Conservation (phyloP, 345 rosid genomes). For the Populus alba region DNA sequence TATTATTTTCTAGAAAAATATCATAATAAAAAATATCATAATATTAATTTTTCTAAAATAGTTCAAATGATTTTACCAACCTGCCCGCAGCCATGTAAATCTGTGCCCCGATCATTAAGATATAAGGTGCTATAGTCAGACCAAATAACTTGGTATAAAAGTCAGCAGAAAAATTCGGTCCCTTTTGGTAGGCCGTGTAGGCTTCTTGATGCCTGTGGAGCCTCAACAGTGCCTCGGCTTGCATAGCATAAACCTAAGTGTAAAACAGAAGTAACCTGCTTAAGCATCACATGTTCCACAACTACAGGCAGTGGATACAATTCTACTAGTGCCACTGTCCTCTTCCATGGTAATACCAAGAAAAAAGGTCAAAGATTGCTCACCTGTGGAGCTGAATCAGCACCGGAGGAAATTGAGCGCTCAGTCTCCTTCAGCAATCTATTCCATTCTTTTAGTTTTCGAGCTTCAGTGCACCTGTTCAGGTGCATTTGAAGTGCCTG, state of each 20-base stretch:
- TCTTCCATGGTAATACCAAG: neutral
- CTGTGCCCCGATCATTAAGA: constrained; percentile 47
- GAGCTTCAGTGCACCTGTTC: constrained; percentile 40
- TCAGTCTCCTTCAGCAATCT: constrained; percentile 46
- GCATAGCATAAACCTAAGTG: constrained; percentile 50
- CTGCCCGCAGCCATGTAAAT: constrained; percentile 67
- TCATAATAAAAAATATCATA: neutral
- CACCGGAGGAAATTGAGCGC: constrained; percentile 47
- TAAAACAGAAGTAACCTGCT: neutral
- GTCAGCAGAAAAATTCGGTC: constrained; percentile 40
- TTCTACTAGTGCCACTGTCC: neutral
- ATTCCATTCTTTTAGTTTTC: constrained; percentile 48
- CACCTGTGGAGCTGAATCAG: constrained; percentile 62
- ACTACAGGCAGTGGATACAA: neutral
- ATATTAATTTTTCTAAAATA: neutral
- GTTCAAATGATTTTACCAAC: constrained; percentile 30
- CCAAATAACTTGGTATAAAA: constrained; percentile 48
- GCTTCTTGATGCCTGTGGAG: constrained; percentile 66
- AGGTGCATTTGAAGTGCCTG: constrained; percentile 42
- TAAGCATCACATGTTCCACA: neutral
- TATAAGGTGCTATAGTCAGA: constrained; percentile 33
- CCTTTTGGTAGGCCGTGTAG: constrained; percentile 38
- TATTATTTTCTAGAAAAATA: neutral
- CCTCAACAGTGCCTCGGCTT: constrained; percentile 57
- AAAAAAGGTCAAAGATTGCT: neutral